Percentiles rank a stretch among this genome's conserved stretches.
Evolutionary conservation across 768 basidiomycete genomes (phyloP).

Genomic region (Mycena epipterygia): DNA sequence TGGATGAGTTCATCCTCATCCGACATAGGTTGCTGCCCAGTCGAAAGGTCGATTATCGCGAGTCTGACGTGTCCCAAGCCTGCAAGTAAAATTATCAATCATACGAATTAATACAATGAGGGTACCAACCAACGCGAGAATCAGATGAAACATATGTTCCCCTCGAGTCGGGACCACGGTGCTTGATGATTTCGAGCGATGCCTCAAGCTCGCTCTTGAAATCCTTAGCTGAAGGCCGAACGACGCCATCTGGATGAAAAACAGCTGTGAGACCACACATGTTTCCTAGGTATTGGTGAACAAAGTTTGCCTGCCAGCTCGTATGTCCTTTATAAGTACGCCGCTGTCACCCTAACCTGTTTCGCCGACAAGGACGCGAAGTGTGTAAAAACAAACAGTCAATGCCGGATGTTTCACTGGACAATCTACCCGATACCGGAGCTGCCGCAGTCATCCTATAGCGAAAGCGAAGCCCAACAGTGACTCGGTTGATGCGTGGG

Average conservation of each 20-base stretch:
- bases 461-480: too few species aligned
- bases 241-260: neutral
- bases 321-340: too few species aligned
- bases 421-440: too few species aligned
- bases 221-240: neutral
- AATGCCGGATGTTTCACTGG: too few species aligned
- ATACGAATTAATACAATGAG: neutral
- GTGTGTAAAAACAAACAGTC: too few species aligned
- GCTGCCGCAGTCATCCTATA: too few species aligned
- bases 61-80: slow-evolving; percentile 36
- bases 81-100: neutral
- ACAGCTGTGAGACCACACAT: neutral
- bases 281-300: too few species aligned
- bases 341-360: too few species aligned
- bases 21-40: slow-evolving; percentile 37
- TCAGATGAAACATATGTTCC: slow-evolving; percentile 23
- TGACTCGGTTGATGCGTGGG: too few species aligned
- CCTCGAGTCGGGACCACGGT: too few species aligned
- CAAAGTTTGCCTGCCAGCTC: too few species aligned
- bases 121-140: slow-evolving; percentile 24
- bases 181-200: slow-evolving; percentile 3
- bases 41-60: slow-evolving; percentile 36
- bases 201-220: neutral
- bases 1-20: slow-evolving; percentile 34
- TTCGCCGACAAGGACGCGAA: too few species aligned